These are phyloP conservation scores for Fraxinus sp. DNA, from an alignment of 305 asterid genomes.

Conservation along the genomic window DNA sequence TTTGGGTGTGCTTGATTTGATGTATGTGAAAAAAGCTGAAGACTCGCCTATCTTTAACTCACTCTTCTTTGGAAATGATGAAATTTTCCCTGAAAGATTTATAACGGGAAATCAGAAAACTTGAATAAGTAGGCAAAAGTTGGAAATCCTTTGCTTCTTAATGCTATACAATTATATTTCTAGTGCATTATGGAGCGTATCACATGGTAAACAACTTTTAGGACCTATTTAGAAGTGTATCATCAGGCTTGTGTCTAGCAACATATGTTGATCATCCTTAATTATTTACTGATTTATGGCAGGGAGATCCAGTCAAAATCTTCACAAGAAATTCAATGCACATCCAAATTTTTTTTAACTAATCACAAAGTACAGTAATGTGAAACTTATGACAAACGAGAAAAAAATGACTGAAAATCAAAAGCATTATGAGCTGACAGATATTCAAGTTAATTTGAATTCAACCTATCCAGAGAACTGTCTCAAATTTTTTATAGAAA, in stretches of 20 bases:
- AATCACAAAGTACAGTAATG: not conserved
- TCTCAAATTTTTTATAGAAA: not conserved
- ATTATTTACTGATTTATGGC: not conserved
- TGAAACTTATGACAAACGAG: not conserved
- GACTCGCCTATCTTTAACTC: constrained; percentile 81
- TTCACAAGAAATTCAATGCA: not conserved
- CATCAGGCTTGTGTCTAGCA: not conserved
- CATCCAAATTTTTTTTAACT: not conserved
- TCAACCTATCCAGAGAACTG: not conserved
- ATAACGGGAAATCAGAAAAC: not conserved
- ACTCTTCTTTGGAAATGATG: constrained; percentile 60
- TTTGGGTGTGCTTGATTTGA: constrained; percentile 64
- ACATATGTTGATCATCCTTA: not conserved
- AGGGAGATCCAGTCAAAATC: not conserved
- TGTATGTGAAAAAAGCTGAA: constrained; percentile 90
- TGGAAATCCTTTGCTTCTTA: not conserved
- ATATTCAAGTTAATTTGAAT: not conserved
- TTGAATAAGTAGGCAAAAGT: not conserved
- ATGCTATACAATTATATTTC: not conserved
- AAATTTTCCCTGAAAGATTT: constrained; percentile 49
- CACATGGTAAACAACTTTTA: not conserved
- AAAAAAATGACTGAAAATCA: not conserved
- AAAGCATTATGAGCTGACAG: not conserved
- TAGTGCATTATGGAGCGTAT: not conserved
- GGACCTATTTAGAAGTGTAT: not conserved